Evolutionary conservation across 495 filamentous ascomycete species (phyloP).

Genomic region (Evernia prunastri): DNA sequence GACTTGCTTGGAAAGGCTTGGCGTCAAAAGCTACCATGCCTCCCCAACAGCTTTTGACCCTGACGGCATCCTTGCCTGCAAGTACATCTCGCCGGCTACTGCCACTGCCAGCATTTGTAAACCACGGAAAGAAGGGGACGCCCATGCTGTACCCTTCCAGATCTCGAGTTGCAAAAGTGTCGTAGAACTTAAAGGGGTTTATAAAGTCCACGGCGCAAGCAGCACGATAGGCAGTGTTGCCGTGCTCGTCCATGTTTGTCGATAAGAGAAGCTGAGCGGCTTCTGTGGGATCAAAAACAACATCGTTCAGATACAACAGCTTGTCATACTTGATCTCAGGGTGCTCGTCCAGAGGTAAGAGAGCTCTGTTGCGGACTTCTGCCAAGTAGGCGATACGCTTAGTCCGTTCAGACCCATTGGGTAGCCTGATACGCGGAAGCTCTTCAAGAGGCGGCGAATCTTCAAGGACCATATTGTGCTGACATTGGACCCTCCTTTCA

Average conservation of each 20-base stretch:
- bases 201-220: slow-evolving; percentile 75
- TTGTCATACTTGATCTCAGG: slow-evolving; percentile 49
- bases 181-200: slow-evolving; percentile 73
- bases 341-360: slow-evolving; percentile 53
- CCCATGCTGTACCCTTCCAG: slow-evolving; percentile 63
- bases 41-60: slow-evolving; percentile 73
- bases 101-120: slow-evolving; percentile 50
- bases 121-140: slow-evolving; percentile 70
- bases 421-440: slow-evolving; percentile 52
- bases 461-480: slow-evolving; percentile 48
- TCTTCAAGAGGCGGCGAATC: slow-evolving; percentile 46
- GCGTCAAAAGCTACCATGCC: slow-evolving; percentile 78
- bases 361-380: slow-evolving; percentile 67
- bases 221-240: slow-evolving; percentile 62
- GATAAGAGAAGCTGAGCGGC: slow-evolving; percentile 68
- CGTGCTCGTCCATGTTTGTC: slow-evolving; percentile 55
- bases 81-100: slow-evolving; percentile 56
- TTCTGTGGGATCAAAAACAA: slow-evolving; percentile 64
- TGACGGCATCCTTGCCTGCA: slow-evolving; percentile 57
- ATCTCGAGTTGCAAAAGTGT: slow-evolving; percentile 74
- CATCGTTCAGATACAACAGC: slow-evolving; percentile 71
- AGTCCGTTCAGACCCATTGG: slow-evolving; percentile 53
- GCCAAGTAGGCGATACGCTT: slow-evolving; percentile 74
- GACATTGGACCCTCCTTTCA: slow-evolving; percentile 40
- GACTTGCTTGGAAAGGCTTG: slow-evolving; percentile 47